Conservation (phyloP, 306 rosid genomes). For the Argentina anserina region DNA sequence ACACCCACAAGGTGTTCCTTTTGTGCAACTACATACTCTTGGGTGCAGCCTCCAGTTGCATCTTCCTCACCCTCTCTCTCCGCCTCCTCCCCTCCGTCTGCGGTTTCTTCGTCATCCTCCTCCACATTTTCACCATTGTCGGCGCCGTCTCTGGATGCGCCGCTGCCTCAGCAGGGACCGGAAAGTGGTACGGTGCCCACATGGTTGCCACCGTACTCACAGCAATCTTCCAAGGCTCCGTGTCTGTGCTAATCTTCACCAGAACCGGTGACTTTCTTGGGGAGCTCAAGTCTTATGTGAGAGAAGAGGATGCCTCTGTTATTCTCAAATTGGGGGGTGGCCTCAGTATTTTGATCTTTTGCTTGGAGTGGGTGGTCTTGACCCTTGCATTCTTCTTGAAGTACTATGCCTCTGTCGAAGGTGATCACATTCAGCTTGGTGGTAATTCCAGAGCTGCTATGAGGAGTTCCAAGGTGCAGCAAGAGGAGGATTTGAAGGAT, state of each 20-base stretch:
- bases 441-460: slow-evolving; percentile 16
- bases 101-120: slow-evolving; percentile 80
- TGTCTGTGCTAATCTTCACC: slow-evolving; percentile 64
- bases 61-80: slow-evolving; percentile 87
- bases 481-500: slow-evolving; percentile 78
- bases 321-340: slow-evolving; percentile 82
- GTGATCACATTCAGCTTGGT: slow-evolving; percentile 8
- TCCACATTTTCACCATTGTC: slow-evolving; percentile 63
- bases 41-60: slow-evolving; percentile 92
- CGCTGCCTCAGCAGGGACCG: slow-evolving; percentile 39
- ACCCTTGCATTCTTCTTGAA: slow-evolving; percentile 74
- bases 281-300: slow-evolving; percentile 62
- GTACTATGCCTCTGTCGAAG: slow-evolving; percentile 61
- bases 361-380: slow-evolving; percentile 83
- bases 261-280: slow-evolving; percentile 64
- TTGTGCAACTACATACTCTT: slow-evolving; percentile 81
- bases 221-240: slow-evolving; percentile 74
- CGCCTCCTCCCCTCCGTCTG: slow-evolving; percentile 75
- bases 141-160: slow-evolving; percentile 81
- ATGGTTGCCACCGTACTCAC: slow-evolving; percentile 82
- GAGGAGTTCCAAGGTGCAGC: slow-evolving; percentile 70
- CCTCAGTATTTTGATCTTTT: slow-evolving; percentile 60
- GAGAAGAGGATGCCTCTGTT: slow-evolving; percentile 71
- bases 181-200: slow-evolving; percentile 73
- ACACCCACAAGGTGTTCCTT: slow-evolving; percentile 73